Base-by-base conservation (phyloP, 805 yeast species). In the Starmerella powellii region DNA sequence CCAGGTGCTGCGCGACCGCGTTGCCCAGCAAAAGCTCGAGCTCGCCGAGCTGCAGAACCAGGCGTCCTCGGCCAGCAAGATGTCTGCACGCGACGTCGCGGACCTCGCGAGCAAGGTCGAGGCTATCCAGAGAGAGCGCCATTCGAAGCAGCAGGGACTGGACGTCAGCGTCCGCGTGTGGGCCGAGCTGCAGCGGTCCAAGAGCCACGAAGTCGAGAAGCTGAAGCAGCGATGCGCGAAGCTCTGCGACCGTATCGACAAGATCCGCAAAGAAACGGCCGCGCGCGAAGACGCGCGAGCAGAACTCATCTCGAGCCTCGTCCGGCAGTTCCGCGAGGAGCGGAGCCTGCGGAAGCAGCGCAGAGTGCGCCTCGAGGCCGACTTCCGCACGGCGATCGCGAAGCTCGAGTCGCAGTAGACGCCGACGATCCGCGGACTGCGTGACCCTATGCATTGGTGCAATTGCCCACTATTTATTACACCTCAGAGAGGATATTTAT, bases 321-420 rank as follows among this genome's bases (percentile, higher is more conserved):
- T 44, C 8, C 30, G 17, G 10, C 37, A 35, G 41, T n/a, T 48
- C 8, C 30, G 40, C 13, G 40, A 34, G 16, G 46, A 49, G 36
- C 34, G 46, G 11, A 39, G 20, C 20, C 33, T 8, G 12, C 47
- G 48, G 19, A 47, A 45, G 32, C 23, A 34, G 27, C 44, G 43
- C 15, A 30, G 51, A 4, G 43, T 38, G 10, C 40, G 41, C 13
- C 34, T 48, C 12, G 51, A 48, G 31, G 19, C 43, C 28, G 49
- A 48, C 15, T 42, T 41, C 35, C 21, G 15, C 8, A 16, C 21
- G 18, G 49, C 51, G 8, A 48, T 47, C 31, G 24, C 34, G 4
- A 45, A 37, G 38, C 45, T 46, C 28, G 34, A 31, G n/a, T 6
- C 19, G 18, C n/a, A n/a, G n/a, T n/a, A n/a, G n/a, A n/a, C n/a